Percentiles rank a stretch among this genome's conserved stretches.
Conservation (phyloP, 768 basidiomycete genomes). For the Rhodotorula paludigena region DNA sequence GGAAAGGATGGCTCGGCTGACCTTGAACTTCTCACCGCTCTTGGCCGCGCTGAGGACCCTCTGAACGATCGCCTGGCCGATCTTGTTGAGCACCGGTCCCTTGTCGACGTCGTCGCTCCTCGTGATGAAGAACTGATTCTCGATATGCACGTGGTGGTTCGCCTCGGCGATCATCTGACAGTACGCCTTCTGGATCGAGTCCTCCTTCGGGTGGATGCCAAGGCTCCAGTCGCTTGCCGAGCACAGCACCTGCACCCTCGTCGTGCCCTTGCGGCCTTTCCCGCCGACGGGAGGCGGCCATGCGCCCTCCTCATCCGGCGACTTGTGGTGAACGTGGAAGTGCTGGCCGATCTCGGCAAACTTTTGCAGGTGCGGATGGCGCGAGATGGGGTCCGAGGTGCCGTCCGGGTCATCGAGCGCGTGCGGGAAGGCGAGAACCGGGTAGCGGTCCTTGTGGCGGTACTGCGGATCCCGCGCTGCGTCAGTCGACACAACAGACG, state of each 20-base stretch:
- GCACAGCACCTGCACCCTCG: slow-evolving; percentile 45
- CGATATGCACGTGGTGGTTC: slow-evolving; percentile 86
- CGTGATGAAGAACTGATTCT: slow-evolving; percentile 49
- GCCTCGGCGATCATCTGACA: slow-evolving; percentile 64
- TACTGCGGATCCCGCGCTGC: no score
- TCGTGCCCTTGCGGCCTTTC: slow-evolving; percentile 12
- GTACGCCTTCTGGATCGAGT: slow-evolving; percentile 82
- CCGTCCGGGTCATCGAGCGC: slow-evolving; percentile 52
- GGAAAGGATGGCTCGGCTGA: no score
- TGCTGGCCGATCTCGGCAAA: slow-evolving; percentile 59
- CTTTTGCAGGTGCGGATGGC: slow-evolving; percentile 65
- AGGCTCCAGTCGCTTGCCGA: slow-evolving; percentile 49
- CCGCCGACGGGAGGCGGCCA: background rate
- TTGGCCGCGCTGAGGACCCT: slow-evolving; percentile 76
- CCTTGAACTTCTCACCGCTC: slow-evolving; percentile 70
- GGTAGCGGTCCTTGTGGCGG: slow-evolving; percentile 48
- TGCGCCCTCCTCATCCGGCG: background rate
- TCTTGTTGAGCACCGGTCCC: slow-evolving; percentile 70
- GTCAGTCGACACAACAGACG: slow-evolving; percentile 14
- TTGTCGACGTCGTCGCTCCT: slow-evolving; percentile 42
- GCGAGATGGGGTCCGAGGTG: slow-evolving; percentile 64
- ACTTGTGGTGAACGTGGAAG: slow-evolving; percentile 54
- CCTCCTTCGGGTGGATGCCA: slow-evolving; percentile 73
- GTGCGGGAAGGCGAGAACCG: slow-evolving; percentile 77
- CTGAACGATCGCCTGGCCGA: slow-evolving; percentile 74